Percentiles rank a stretch among this genome's conserved stretches.
Conservation (phyloP, 192 early-diverging fungal species). For the Pilaira anomala region DNA sequence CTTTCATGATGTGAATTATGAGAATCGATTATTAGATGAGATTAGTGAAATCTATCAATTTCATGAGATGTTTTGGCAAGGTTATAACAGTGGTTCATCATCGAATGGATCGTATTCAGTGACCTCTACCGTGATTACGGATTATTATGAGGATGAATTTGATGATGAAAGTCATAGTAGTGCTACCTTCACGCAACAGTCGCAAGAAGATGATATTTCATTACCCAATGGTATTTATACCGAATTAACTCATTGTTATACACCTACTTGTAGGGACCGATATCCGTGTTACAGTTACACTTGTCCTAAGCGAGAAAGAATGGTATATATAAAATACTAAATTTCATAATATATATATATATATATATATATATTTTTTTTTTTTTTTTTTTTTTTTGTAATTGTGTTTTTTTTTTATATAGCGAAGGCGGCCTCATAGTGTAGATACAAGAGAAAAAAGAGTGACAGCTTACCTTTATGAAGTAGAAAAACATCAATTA, state of each 20-base stretch:
- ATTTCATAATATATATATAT: too few relatives aligned
- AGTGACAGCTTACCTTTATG: conserved; percentile 10
- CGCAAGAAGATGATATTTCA: not conserved
- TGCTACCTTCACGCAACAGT: not conserved
- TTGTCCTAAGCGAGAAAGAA: conserved; percentile 60
- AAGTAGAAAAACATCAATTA: conserved; percentile 3
- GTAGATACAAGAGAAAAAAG: not conserved
- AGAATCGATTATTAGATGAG: conserved; percentile 79
- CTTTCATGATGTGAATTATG: conserved; percentile 89
- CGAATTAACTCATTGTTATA: conserved; percentile 87
- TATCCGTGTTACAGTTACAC: conserved; percentile 86
- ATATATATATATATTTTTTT: too few relatives aligned
- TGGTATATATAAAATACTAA: too few relatives aligned
- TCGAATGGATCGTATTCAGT: not conserved
- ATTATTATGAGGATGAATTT: too few relatives aligned
- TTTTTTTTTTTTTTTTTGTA: too few relatives aligned
- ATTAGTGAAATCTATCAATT: conserved; percentile 82
- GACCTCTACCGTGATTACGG: not conserved
- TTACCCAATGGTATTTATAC: conserved; percentile 73
- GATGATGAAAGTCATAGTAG: not conserved
- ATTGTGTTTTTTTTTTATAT: too few relatives aligned
- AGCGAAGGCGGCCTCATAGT: conserved; percentile 5
- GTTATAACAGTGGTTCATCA: not conserved
- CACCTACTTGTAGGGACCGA: conserved; percentile 76
- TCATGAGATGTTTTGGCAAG: conserved; percentile 37